phyloP scores from a whole-genome alignment of 345 rosid species.

The Populus alba region DNA sequence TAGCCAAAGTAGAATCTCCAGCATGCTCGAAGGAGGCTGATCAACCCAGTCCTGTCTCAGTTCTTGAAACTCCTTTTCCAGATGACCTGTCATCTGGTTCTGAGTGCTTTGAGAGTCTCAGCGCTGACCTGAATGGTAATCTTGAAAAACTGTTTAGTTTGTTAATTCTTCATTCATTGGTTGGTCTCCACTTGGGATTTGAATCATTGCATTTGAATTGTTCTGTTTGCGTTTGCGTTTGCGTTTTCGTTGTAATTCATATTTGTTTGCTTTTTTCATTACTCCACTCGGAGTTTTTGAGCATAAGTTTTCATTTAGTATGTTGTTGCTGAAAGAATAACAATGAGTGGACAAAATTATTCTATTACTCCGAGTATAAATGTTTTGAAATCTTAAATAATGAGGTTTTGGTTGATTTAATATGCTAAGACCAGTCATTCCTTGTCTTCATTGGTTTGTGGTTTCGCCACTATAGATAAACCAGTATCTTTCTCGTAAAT shows the following conservation, averaged over 20 bases:
- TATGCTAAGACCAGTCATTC: background rate
- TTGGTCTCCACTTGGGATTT: background rate
- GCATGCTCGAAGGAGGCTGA: conserved; percentile 71
- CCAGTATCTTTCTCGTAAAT: background rate
- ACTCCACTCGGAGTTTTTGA: background rate
- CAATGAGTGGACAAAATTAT: background rate
- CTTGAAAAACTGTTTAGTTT: background rate
- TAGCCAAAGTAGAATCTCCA: conserved; percentile 46
- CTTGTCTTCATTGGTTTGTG: background rate
- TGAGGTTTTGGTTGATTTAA: background rate
- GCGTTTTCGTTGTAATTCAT: background rate
- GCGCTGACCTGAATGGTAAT: conserved; percentile 90
- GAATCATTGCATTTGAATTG: background rate
- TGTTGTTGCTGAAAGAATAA: background rate
- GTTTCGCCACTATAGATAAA: background rate
- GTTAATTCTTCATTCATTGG: background rate
- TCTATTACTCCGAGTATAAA: background rate
- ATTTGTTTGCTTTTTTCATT: background rate
- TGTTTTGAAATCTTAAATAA: background rate
- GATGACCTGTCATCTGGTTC: conserved; percentile 76
- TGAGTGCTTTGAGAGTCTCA: conserved; percentile 90
- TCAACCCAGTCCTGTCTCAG: conserved; percentile 94
- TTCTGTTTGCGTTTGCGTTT: background rate
- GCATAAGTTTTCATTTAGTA: background rate
- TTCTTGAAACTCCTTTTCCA: conserved; percentile 77